Evolutionary conservation across 106 monocot genomes (phyloP), one percentile per base, ranked within the genome.

Genomic region (Dioscorea dumetorum): DNA sequence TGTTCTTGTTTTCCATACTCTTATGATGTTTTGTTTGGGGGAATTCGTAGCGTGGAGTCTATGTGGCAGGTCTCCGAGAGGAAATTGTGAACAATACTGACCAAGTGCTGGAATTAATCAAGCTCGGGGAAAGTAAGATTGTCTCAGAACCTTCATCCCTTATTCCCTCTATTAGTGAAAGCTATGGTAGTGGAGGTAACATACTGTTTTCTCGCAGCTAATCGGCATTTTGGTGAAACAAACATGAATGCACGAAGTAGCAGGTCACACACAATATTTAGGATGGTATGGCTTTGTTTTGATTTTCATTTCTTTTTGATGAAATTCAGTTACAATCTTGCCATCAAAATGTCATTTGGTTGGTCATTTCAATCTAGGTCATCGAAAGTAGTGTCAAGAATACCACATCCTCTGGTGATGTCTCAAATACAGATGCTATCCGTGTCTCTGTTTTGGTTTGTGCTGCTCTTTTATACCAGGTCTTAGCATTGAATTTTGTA

Each of bases 141-240:
- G 54, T 54, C 41, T 41, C 41, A 41, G 41, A 41, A 62, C 14
- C 54, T 12, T 24, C 1, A 50, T 61, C 22, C 48, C 15, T 60
- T 33, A 23, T 32, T 41, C 22, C 2, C 17, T 49, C 18, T 49
- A 24, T 17, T 22, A 41, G 41, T 41, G 41, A 41, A 41, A 41
- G 41, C 10, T 41, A 41, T 41, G 41, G 10, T 28, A 28, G 28
- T 41, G 41, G 41, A 41, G 10, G 10, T 41, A 8, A 41, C 18
- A 12, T 22, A 68, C 15, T 22, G 72, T 22, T 33, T 77, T 48
- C 24, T 63, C 71, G 54, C 62, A 97, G 97, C 70, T 57, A 97
- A 97, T 75, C 84, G 92, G 16, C 97, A 90, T 69, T 86, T 97
- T 90, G 97, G 92, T 9, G 89, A 90, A 76, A 92, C 94, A 70